A percentile compares a stretch with the other conserved stretches of the same genome.
These are phyloP conservation scores for Prunus kanzakura DNA, from an alignment of 306 rosid genomes.

Conservation along the genomic window DNA sequence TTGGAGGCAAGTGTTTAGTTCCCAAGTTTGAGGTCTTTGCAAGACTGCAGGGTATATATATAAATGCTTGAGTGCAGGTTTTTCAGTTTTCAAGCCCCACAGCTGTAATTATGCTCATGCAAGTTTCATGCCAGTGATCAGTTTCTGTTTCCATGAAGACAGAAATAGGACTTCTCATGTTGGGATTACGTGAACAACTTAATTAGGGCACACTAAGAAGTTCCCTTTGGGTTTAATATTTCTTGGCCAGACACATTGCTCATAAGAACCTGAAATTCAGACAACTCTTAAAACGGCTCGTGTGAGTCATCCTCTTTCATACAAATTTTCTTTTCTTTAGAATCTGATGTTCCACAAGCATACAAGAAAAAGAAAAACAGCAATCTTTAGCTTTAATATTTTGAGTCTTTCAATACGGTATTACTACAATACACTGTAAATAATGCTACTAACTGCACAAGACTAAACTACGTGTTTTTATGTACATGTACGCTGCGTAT, in stretches of 20 bases:
- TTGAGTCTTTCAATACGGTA: not conserved
- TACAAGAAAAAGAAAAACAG: not conserved
- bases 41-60: not conserved
- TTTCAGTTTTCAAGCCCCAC: not conserved
- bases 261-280: no score
- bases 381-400: not conserved
- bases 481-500: slow-evolving; percentile 28
- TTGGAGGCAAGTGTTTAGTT: not conserved
- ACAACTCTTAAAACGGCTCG: no score
- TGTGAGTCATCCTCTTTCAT: not conserved
- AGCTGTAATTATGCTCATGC: slow-evolving; percentile 3
- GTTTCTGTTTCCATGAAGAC: not conserved
- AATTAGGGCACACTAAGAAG: not conserved
- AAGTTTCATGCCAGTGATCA: not conserved
- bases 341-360: not conserved
- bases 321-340: not conserved
- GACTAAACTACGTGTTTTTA: slow-evolving; percentile 14
- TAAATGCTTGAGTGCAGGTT: not conserved
- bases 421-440: not conserved
- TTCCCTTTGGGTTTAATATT: no score
- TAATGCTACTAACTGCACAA: slow-evolving; percentile 16
- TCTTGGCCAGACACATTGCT: not conserved
- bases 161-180: not conserved
- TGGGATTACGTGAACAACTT: no score
- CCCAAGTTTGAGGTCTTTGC: not conserved